phyloP scores from a whole-genome alignment of 768 basidiomycete genomes.

The Coprinopsis marcescibilis region DNA sequence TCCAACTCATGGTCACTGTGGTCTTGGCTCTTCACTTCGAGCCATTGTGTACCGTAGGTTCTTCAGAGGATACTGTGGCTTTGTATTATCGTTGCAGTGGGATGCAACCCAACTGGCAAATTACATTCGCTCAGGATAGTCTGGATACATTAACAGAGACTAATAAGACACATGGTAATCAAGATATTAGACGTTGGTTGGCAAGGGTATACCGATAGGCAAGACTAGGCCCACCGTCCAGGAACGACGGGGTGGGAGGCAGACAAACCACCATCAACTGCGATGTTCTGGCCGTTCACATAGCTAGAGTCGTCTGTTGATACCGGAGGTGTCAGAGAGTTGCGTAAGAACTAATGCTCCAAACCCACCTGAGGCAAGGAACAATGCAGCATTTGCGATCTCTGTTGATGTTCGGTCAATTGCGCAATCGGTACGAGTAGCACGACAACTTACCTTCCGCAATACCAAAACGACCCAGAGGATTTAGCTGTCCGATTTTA shows the following conservation, averaged over 20 bases:
- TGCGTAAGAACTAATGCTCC: constrained; percentile 5
- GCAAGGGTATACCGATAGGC: not conserved
- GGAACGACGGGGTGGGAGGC: constrained; percentile 75
- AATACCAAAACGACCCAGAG: constrained; percentile 76
- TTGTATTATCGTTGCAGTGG: no score
- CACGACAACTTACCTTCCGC: constrained; percentile 52
- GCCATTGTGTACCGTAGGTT: no score
- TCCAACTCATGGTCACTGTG: no score
- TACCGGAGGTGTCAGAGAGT: not conserved
- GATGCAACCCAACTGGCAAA: no score
- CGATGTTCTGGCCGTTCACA: constrained; percentile 84
- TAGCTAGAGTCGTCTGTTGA: constrained; percentile 79
- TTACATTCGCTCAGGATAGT: no score
- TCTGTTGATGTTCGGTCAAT: constrained; percentile 39
- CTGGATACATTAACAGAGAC: not conserved
- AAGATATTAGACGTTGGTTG: not conserved
- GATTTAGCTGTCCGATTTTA: constrained; percentile 83
- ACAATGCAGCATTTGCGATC: constrained; percentile 80
- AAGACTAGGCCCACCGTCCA: constrained; percentile 63
- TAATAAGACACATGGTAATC: not conserved
- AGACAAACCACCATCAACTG: constrained; percentile 83
- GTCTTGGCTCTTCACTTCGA: no score
- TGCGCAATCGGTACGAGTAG: not conserved
- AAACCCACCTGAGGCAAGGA: constrained; percentile 76
- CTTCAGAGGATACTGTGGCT: no score